Conservation (phyloP, 164 flowering plant species). For the Paratinospora sagittata region DNA sequence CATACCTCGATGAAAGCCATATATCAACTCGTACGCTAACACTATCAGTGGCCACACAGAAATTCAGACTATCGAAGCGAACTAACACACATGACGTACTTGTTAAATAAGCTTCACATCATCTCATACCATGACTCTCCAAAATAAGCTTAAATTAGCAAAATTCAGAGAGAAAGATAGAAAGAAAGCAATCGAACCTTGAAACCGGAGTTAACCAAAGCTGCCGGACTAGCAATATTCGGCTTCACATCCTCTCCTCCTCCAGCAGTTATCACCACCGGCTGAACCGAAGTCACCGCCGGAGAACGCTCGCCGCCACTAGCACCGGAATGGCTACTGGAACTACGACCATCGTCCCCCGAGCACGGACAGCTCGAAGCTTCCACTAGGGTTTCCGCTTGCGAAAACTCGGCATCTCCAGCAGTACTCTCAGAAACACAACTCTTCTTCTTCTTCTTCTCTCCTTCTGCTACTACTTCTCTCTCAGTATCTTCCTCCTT, state of each 20-base stretch:
- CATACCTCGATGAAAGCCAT: not conserved
- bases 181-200: slow-evolving; percentile 8
- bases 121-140: not conserved
- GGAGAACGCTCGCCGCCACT: not conserved
- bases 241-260: slow-evolving; percentile 12
- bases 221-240: slow-evolving; percentile 3
- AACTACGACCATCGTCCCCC: too few species aligned
- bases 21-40: not conserved
- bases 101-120: not conserved
- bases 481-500: slow-evolving; percentile 7
- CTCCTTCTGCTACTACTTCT: slow-evolving; percentile 7
- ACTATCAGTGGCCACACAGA: not conserved
- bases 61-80: not conserved
- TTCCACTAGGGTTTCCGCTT: slow-evolving; percentile 17
- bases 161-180: too few species aligned
- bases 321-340: too few species aligned
- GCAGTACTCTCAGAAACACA: not conserved
- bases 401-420: not conserved
- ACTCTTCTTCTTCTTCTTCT: slow-evolving; percentile 14
- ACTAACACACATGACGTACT: too few species aligned
- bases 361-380: not conserved
- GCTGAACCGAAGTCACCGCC: not conserved
- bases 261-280: not conserved
- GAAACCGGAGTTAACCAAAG: slow-evolving; percentile 6
- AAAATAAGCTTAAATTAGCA: not conserved